Evolutionary conservation across 208 protist species (phyloP), one percentile per base, ranked within the genome.

Genomic region (Crithidia fasciculata): DNA sequence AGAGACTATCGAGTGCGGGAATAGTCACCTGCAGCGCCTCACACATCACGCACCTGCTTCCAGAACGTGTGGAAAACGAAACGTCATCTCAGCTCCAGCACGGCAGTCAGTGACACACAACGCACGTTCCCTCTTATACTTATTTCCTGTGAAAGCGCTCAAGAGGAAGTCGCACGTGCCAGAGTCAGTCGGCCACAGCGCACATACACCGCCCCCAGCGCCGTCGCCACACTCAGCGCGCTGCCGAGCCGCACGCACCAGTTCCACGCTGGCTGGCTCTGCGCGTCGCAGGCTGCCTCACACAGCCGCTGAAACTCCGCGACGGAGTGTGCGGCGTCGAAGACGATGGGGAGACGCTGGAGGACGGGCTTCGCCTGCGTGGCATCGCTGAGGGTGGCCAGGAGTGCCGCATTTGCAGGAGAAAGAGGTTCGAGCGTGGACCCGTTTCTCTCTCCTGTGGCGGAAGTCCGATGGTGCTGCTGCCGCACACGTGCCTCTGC

Each of bases 171-270:
- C 7, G 18, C 54, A 59, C 28, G 19, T 59, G 8, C 54, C 9
- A 15, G 58, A 4, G 58, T 4, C 15, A 19, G 43, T 39, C n/a
- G 9, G 2, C 58, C 58, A 37, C 58, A 63, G 41, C 58, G 58
- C 58, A 63, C 58, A 41, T 63, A 63, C 39, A 63, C 58, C 4
- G 58, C 58, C 4, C 58, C 10, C 6, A 63, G 41, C 3, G 58
- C 40, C 16, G 58, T 50, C 4, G 58, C 58, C 43, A 63, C 58
- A 37, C 58, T 63, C 58, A 63, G 58, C 58, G 50, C 58, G 5
- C 58, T 50, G 8, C 58, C 58, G 40, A 63, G n/a, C 4, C 58
- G 58, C 58, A 63, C 58, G 9, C 58, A 63, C 58, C 58, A 63
- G 16, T 50, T 63, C 58, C 58, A 63, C 58, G 41, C n/a, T 8